A percentile compares a stretch with the other conserved stretches of the same genome.
phyloP scores from a whole-genome alignment of 1,284 basidiomycete species.

The Apiotrichum brassicae region DNA sequence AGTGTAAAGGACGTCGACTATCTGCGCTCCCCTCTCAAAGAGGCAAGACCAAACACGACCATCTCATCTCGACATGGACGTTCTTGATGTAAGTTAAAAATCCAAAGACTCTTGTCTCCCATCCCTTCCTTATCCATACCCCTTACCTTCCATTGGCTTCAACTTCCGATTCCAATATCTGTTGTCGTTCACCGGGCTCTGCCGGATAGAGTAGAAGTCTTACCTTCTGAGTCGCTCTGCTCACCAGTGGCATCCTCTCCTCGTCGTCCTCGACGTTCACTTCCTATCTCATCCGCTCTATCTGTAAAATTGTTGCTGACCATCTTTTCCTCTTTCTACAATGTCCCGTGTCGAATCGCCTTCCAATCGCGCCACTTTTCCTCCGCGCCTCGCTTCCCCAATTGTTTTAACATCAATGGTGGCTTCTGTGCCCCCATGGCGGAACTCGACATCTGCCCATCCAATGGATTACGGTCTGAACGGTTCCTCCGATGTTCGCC shows the following conservation, averaged over 20 bases:
- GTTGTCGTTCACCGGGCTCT: too few relatives aligned
- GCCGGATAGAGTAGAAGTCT: too few relatives aligned
- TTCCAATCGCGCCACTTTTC: constrained; percentile 3
- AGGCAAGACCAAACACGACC: constrained; percentile 4
- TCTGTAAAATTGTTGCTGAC: constrained; percentile 10
- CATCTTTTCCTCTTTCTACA: constrained; percentile 1
- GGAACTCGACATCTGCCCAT: not conserved
- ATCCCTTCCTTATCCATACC: too few relatives aligned
- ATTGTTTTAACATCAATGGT: not conserved
- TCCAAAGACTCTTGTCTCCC: not conserved
- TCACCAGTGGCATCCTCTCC: too few relatives aligned
- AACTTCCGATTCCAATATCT: too few relatives aligned
- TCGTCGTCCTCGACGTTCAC: too few relatives aligned
- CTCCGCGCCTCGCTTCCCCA: not conserved
- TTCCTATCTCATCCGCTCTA: too few relatives aligned
- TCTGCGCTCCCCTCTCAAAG: constrained; percentile 2
- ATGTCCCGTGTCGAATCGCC: constrained; percentile 1
- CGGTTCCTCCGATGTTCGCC: not conserved
- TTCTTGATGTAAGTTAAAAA: constrained; percentile 27
- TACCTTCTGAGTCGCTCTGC: too few relatives aligned
- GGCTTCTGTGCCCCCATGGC: not conserved
- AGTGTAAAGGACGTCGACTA: not conserved
- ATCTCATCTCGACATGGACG: constrained; percentile 22
- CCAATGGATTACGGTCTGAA: too few relatives aligned
- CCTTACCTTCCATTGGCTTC: too few relatives aligned